Evolutionary conservation across 2,329 filamentous ascomycete species (phyloP), one percentile per base, ranked within the genome.

Genomic region (Tolypocladium cylindrosporum): DNA sequence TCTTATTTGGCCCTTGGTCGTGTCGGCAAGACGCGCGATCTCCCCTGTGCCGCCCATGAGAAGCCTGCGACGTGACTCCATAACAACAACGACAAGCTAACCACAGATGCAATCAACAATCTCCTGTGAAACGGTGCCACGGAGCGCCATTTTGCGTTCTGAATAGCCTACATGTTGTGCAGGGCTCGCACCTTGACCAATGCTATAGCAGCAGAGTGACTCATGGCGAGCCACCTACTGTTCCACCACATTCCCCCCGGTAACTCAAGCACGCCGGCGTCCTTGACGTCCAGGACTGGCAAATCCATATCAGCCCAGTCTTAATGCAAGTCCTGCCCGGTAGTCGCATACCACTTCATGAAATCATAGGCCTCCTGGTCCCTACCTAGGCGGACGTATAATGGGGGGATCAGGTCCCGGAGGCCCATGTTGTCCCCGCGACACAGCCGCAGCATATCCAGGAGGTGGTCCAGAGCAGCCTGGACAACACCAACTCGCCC

Each of bases 321-420:
- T 36, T 67, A 65, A 16, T 65, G 24, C 0, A 43, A 3, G 1
- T 61, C 61, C 0, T 58, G 14, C 0, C 57, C 60, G 1, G 54
- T 59, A 0, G 62, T 67, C 0, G 62, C 67, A 58, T 66, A 71
- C 68, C 70, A 72, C 62, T 70, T 75, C 3, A 72, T 53, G 42
- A 77, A 76, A 57, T 77, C 74, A 60, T 79, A 79, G 62, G 72
- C 75, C n/a, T 79, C 77, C 62, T 82, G 78, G 58, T 83, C 79
- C 48, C 65, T 68, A 24, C 72, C 72, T 8, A 83, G 69, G 3
- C 78, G 74, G 16, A 84, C 63, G 57, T 75, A 70, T 11, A 78
- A 48, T 0, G 64, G 60, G 0, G 80, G 79, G 0, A 78, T 59
- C 0, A 75, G 24, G 21, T 72, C 50, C 0, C 78, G 71, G 3